Evolutionary conservation across 495 filamentous ascomycete genomes (phyloP).

Genomic region (Oleoguttula mirabilis): DNA sequence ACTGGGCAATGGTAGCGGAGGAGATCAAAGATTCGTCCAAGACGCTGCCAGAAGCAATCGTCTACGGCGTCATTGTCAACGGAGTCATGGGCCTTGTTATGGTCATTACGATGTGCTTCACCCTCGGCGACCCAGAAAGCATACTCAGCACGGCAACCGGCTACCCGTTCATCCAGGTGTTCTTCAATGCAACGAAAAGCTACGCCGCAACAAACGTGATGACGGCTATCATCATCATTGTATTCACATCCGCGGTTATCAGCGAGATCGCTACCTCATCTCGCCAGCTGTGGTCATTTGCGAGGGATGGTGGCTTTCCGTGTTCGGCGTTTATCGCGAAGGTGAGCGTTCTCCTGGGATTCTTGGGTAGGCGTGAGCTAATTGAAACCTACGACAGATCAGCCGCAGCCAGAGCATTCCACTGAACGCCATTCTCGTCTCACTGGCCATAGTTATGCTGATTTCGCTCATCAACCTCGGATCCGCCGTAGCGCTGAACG

Average conservation of each 20-base stretch:
- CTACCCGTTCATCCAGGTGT: conserved; percentile 25
- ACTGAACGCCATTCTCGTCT: conserved; percentile 3
- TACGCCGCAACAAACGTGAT: conserved; percentile 19
- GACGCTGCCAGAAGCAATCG: conserved; percentile 21
- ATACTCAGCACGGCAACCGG: conserved; percentile 18
- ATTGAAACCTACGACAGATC: too few relatives aligned
- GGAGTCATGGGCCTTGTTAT: conserved; percentile 21
- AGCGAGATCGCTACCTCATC: conserved; percentile 15
- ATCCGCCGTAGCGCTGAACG: conserved; percentile 11
- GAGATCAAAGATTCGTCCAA: conserved; percentile 23
- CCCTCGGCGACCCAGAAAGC: conserved; percentile 18
- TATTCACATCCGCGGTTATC: not conserved
- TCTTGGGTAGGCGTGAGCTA: too few relatives aligned
- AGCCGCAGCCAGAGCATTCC: not conserved
- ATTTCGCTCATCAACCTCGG: conserved; percentile 11
- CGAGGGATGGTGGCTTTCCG: conserved; percentile 7
- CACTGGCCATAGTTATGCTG: conserved; percentile 1
- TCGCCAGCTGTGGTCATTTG: conserved; percentile 16
- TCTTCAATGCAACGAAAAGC: conserved; percentile 20
- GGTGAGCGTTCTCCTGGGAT: not conserved
- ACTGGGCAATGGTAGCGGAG: conserved; percentile 24
- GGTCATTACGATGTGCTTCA: conserved; percentile 24
- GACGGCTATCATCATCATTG: conserved; percentile 2
- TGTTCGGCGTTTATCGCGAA: not conserved
- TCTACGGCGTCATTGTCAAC: conserved; percentile 18